These are phyloP conservation scores for Artemisia tridentata DNA, from an alignment of 129 eudicot species.

Conservation along the genomic window DNA sequence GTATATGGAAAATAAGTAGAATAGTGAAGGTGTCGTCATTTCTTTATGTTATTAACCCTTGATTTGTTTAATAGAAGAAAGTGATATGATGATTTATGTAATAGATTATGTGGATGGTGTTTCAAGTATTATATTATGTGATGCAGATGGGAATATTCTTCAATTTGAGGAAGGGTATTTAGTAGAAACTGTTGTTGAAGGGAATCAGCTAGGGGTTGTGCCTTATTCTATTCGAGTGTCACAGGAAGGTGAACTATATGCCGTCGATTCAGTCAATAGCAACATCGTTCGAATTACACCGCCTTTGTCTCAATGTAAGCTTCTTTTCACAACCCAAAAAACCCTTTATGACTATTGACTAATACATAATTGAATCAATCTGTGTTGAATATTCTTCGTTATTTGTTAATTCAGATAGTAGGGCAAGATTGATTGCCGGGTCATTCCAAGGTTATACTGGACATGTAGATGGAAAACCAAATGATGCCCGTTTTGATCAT, in stretches of 20 bases:
- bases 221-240: constrained; percentile 85
- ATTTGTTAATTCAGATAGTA: constrained; percentile 60
- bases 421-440: constrained; percentile 96
- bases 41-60: neutral
- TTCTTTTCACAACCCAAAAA: constrained; percentile 1
- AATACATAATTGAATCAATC: neutral
- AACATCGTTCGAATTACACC: constrained; percentile 87
- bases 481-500: constrained; percentile 90
- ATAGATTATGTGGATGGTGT: constrained; percentile 2
- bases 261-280: constrained; percentile 88
- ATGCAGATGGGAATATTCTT: constrained; percentile 73
- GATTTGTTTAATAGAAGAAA: constrained; percentile 10
- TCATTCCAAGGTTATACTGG: constrained; percentile 95
- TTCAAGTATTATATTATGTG: constrained; percentile 6
- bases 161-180: constrained; percentile 92
- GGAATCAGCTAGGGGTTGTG: constrained; percentile 83
- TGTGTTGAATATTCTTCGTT: neutral
- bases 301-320: constrained; percentile 86
- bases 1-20: too few relatives aligned
- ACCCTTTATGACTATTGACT: too few relatives aligned
- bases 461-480: constrained; percentile 94
- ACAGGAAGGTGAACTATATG: constrained; percentile 88
- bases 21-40: too few relatives aligned
- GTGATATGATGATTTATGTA: neutral
- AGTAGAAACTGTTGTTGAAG: constrained; percentile 90